Evolutionary conservation across 1,139 yeast species (phyloP).

Genomic region (Hyphopichia khmerensis): DNA sequence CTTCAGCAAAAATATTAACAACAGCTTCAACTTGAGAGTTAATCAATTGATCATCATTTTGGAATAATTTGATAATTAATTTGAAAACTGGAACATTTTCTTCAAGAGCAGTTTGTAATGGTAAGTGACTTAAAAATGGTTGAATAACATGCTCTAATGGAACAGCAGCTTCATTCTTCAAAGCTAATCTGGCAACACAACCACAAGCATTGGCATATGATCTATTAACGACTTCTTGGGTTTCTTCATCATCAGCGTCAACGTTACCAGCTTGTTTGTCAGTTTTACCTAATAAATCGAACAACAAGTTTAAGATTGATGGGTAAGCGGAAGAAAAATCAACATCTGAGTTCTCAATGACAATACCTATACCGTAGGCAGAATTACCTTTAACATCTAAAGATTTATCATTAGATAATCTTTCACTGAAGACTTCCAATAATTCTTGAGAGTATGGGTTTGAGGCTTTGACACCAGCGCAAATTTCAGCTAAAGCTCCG

Average conservation of each 20-base stretch:
- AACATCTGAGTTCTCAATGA: slow-evolving; percentile 57
- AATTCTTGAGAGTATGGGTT: slow-evolving; percentile 72
- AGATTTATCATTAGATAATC: slow-evolving; percentile 73
- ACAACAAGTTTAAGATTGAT: slow-evolving; percentile 70
- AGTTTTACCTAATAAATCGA: slow-evolving; percentile 75
- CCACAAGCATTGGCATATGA: slow-evolving; percentile 95
- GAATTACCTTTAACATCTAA: slow-evolving; percentile 93
- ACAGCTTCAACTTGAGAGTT: slow-evolving; percentile 60
- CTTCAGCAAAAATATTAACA: slow-evolving; percentile 65
- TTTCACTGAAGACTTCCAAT: slow-evolving; percentile 64
- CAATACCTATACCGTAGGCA: slow-evolving; percentile 91
- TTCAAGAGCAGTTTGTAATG: slow-evolving; percentile 84
- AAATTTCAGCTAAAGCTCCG: slow-evolving; percentile 89
- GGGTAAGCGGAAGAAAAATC: slow-evolving; percentile 68
- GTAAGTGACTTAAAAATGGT: slow-evolving; percentile 74
- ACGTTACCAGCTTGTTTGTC: slow-evolving; percentile 62
- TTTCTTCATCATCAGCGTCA: slow-evolving; percentile 71
- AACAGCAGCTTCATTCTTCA: slow-evolving; percentile 68
- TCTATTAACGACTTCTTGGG: slow-evolving; percentile 77
- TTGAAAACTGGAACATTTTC: slow-evolving; percentile 91
- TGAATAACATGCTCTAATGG: slow-evolving; percentile 82
- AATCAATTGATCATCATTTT: slow-evolving; percentile 57
- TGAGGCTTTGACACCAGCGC: slow-evolving; percentile 67
- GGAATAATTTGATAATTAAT: slow-evolving; percentile 70
- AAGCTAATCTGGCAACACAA: slow-evolving; percentile 89